A percentile compares a stretch with the other conserved stretches of the same genome.
Evolutionary conservation across 805 yeast species (phyloP).

Genomic region (Saccharomycopsis microspora): DNA sequence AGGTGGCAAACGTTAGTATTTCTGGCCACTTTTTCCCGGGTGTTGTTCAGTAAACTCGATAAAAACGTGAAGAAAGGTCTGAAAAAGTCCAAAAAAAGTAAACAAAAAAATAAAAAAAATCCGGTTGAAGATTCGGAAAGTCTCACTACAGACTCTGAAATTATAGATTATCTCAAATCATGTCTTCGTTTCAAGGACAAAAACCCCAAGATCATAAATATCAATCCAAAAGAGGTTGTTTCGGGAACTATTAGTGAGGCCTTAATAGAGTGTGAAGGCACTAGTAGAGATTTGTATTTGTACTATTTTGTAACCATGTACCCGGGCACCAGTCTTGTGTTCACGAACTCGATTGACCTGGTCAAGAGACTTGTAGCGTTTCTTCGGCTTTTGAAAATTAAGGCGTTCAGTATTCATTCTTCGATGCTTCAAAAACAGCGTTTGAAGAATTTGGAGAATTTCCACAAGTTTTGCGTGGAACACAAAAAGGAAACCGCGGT

Average conservation of each 20-base stretch:
- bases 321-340: slow-evolving; percentile 83
- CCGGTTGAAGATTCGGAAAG: slow-evolving; percentile 24
- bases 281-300: slow-evolving; percentile 80
- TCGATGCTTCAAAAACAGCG: slow-evolving; percentile 94
- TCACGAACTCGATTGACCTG: slow-evolving; percentile 91
- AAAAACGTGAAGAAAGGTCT: slow-evolving; percentile 23
- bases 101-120: slow-evolving; percentile 18
- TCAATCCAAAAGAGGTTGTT: slow-evolving; percentile 75
- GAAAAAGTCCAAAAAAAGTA: slow-evolving; percentile 11
- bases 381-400: slow-evolving; percentile 55
- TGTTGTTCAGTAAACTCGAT: slow-evolving; percentile 66
- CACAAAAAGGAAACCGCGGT: slow-evolving; percentile 39
- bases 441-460: slow-evolving; percentile 72
- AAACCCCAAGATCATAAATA: slow-evolving; percentile 65
- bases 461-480: slow-evolving; percentile 37
- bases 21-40: slow-evolving; percentile 86
- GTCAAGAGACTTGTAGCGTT: slow-evolving; percentile 78
- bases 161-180: slow-evolving; percentile 49
- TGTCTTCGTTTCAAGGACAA: slow-evolving; percentile 63
- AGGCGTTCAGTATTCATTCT: slow-evolving; percentile 74
- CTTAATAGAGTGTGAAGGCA: slow-evolving; percentile 61
- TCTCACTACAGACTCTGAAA: slow-evolving; percentile 40
- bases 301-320: slow-evolving; percentile 80
- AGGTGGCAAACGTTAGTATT: slow-evolving; percentile 83
- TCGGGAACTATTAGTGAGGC: slow-evolving; percentile 73